Evolutionary conservation across 306 rosid genomes (phyloP).

Genomic region (Lagenaria siceraria): DNA sequence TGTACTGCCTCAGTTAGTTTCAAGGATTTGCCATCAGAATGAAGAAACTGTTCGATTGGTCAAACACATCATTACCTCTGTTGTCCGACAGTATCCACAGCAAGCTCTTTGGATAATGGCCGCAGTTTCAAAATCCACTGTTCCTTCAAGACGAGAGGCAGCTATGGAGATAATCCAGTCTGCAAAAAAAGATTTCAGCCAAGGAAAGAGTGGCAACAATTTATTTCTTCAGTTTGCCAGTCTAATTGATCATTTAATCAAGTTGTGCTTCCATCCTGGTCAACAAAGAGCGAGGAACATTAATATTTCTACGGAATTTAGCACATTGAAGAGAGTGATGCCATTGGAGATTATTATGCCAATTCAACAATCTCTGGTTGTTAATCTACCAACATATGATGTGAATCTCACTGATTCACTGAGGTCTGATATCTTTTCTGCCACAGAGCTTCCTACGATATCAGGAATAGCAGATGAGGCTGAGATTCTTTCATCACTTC

Average conservation of each 20-base stretch:
- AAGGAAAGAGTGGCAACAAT: conserved; percentile 56
- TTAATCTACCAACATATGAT: conserved; percentile 72
- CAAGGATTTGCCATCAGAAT: conserved; percentile 96
- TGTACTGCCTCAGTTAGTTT: conserved; percentile 91
- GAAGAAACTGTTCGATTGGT: conserved; percentile 73
- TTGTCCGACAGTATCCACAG: conserved; percentile 76
- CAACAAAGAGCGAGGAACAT: conserved; percentile 70
- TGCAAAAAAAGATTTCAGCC: conserved; percentile 62
- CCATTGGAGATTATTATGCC: conserved; percentile 97
- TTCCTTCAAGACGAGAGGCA: conserved; percentile 87
- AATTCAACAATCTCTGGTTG: conserved; percentile 73
- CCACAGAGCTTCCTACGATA: conserved; percentile 81
- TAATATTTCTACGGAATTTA: conserved; percentile 76
- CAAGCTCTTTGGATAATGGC: conserved; percentile 98
- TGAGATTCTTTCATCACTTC: conserved; percentile 95
- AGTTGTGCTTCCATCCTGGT: conserved; percentile 83
- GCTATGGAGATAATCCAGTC: conserved; percentile 91
- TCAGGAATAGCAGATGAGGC: conserved; percentile 90
- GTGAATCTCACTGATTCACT: conserved; percentile 46
- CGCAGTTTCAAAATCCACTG: conserved; percentile 89
- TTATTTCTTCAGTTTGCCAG: conserved; percentile 82
- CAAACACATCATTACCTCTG: conserved; percentile 66
- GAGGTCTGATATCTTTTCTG: conserved; percentile 55
- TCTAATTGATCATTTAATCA: conserved; percentile 80
- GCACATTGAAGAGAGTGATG: conserved; percentile 95